Evolutionary conservation across 805 yeast genomes (phyloP), one percentile per base, ranked within the genome.

Genomic region (Candida sakaeoensis): DNA sequence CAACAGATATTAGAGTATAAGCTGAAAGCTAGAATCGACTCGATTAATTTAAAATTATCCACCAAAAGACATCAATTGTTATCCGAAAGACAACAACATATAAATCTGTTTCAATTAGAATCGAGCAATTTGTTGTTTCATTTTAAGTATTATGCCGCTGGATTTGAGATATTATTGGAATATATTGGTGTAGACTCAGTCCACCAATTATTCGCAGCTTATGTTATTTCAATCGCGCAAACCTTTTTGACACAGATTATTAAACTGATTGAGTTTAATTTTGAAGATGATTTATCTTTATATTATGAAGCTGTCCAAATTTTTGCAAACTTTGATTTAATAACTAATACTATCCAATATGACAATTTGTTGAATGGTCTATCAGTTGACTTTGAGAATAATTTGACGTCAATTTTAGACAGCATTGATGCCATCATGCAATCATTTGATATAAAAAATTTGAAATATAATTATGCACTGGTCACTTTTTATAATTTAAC

Each of bases 241-340:
- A 13, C 17, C 7, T 28, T 27, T 36, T 30, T 41, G 19, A 27
- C 21, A 15, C 14, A 32, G 29, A n/a, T 26, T 18, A n/a, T 24
- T 9, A 14, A 24, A 3, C n/a, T 41, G 14, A 21, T 39, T 17
- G 44, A 41, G 21, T 36, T n/a, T 15, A 36, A 41, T 26, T 37
- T 15, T 29, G 19, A 26, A 9, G 30, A 22, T 8, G 29, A 35
- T 18, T 14, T 4, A 15, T 28, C 18, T 14, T 14, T 15, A n/a
- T 10, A 7, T 5, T 5, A 13, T 13, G 7, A 28, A 13, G 9
- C 16, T 28, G 18, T 5, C 7, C 17, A 28, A 28, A 5, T 10
- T 9, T 28, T 6, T n/a, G 7, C 34, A 5, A 19, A 8, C 10
- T 19, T 31, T 19, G 24, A 31, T 12, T 12, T 14, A 31, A 10